Evolutionary conservation across 345 rosid species (phyloP).

Genomic region (Euphorbia peplus): DNA sequence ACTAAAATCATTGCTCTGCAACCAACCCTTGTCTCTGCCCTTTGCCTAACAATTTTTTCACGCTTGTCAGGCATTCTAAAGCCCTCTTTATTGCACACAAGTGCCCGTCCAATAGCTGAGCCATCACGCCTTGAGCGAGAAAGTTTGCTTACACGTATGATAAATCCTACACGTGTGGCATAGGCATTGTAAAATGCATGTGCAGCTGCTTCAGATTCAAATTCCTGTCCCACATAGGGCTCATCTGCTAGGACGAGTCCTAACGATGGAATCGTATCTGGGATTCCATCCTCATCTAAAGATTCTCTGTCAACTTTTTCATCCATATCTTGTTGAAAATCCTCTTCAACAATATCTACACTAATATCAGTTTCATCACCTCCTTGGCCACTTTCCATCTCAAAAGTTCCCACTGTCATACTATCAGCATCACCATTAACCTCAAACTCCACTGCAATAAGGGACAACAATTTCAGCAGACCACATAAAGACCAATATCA

Average conservation of each 20-base stretch:
- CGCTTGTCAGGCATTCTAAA: conserved; percentile 88
- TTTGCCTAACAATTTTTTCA: conserved; percentile 90
- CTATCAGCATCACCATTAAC: conserved; percentile 51
- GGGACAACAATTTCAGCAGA: neutral
- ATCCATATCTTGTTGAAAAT: conserved; percentile 35
- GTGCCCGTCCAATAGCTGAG: conserved; percentile 89
- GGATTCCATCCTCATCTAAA: conserved; percentile 27
- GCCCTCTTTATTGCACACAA: conserved; percentile 97
- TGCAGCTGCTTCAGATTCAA: conserved; percentile 90
- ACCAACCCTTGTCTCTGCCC: conserved; percentile 96
- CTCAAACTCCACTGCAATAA: conserved; percentile 73
- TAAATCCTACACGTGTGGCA: conserved; percentile 79
- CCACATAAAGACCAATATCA: neutral
- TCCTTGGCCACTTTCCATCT: conserved; percentile 34
- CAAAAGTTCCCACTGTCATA: conserved; percentile 44
- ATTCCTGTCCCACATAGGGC: conserved; percentile 84
- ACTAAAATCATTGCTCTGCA: conserved; percentile 98
- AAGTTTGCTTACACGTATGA: conserved; percentile 96
- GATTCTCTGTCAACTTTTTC: conserved; percentile 50
- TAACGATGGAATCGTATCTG: conserved; percentile 31
- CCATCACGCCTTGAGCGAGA: conserved; percentile 97
- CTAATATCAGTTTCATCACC: conserved; percentile 47
- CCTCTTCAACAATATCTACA: conserved; percentile 45
- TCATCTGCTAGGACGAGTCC: conserved; percentile 45
- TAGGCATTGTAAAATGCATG: conserved; percentile 88